phyloP scores from a whole-genome alignment of 2,329 filamentous ascomycete genomes.

The Amauroascus niger region DNA sequence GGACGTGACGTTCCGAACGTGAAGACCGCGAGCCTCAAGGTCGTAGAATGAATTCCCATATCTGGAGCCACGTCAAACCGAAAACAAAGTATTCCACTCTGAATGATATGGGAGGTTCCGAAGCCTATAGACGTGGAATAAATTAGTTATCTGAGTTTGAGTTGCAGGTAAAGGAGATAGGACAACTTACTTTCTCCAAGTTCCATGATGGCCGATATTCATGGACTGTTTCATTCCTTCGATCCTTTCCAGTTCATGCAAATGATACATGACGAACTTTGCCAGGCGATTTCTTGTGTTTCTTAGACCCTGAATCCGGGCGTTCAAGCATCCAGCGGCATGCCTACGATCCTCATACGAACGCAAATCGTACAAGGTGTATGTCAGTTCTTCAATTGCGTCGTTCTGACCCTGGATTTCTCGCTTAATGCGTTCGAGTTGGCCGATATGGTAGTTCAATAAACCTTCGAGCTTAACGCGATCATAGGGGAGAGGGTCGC shows the following conservation, averaged over 20 bases:
- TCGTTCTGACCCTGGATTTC: constrained; percentile 20
- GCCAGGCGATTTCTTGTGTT: constrained; percentile 16
- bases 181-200: constrained; percentile 11
- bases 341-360: constrained; percentile 2
- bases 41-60: background rate
- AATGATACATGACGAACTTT: constrained; percentile 20
- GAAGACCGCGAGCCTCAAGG: background rate
- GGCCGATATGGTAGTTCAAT: constrained; percentile 23
- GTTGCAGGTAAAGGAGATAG: background rate
- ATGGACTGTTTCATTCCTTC: constrained; percentile 11
- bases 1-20: background rate
- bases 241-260: constrained; percentile 22
- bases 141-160: background rate
- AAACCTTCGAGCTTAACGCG: constrained; percentile 19
- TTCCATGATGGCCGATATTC: background rate
- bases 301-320: constrained; percentile 14
- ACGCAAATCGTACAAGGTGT: constrained; percentile 11
- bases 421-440: constrained; percentile 23
- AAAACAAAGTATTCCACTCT: constrained; percentile 14
- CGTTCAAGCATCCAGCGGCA: constrained; percentile 12
- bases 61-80: background rate
- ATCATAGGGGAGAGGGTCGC: constrained; percentile 18
- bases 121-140: background rate
- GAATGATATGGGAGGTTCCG: constrained; percentile 7
- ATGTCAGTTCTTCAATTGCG: constrained; percentile 14